Evolutionary conservation across 495 filamentous ascomycete genomes (phyloP), one percentile per base, ranked within the genome.

Genomic region (Penicillium manginii): DNA sequence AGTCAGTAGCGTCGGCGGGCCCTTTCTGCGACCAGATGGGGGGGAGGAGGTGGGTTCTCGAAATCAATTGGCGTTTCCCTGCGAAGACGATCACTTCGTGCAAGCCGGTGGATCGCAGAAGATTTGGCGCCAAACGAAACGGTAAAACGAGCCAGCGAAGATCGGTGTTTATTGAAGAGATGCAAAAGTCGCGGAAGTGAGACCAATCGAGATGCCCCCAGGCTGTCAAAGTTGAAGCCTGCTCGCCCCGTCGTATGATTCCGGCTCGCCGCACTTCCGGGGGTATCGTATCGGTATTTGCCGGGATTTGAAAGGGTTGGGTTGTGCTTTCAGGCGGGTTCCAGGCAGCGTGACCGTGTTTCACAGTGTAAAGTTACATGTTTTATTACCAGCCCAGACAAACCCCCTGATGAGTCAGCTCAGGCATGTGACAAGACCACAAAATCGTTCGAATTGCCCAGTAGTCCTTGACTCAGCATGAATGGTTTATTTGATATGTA

Each of bases 211-310:
- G 52, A 51, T 51, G 15, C 45, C 40, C 40, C 40, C 15, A 43
- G 40, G 17, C 17, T 43, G 39, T 26, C 50, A 31, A 49, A 10
- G 35, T 51, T 43, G 35, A 52, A 42, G 23, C 49, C 51, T 52
- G 40, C 50, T 60, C 46, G 57, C 60, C 54, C 46, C 54, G 73
- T 77, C 71, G 74, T 75, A 77, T 77, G 74, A 77, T 77, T 73
- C 67, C 74, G 74, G 74, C 68, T 67, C 53, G 45, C 57, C 59
- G 65, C 66, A 55, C 57, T 75, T 75, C 74, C 74, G 74, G 64
- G 46, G 40, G 40, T 43, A 43, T 17, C 8, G 14, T 43, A 43
- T n/a, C 14, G n/a, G 40, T 43, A 43, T 43, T 19, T 29, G 26
- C 26, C 26, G 26, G 26, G 26, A 29, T 29, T 29, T 29, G 26